Evolutionary conservation across 371 early-diverging fungal species (phyloP).

Genomic region (Choanephora cucurbitarum): DNA sequence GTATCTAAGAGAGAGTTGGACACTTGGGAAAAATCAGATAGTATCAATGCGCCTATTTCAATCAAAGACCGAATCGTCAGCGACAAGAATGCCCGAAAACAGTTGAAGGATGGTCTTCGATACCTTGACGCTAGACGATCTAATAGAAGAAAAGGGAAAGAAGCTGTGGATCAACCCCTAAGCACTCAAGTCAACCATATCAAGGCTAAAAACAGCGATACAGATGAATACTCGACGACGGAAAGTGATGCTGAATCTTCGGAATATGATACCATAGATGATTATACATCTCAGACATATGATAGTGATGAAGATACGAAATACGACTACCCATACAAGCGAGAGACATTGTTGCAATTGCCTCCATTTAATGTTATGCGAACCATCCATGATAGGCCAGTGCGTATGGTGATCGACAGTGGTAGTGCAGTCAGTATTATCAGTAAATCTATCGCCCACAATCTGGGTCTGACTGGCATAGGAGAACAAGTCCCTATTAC

Average conservation of each 20-base stretch:
- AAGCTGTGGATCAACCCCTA: no score
- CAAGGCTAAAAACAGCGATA: background rate
- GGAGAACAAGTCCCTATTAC: conserved; percentile 9
- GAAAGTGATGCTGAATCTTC: background rate
- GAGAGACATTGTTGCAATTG: background rate
- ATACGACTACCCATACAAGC: conserved; percentile 2
- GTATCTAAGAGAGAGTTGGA: background rate
- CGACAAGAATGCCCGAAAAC: conserved; percentile 3
- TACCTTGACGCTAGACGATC: conserved; percentile 2
- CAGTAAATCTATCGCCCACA: conserved; percentile 1
- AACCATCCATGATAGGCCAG: conserved; percentile 3
- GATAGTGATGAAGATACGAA: conserved; percentile 8
- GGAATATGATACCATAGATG: background rate
- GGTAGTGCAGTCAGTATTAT: conserved; percentile 16
- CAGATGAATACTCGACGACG: background rate
- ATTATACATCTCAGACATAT: background rate
- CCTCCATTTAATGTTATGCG: conserved; percentile 5
- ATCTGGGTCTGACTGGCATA: conserved; percentile 3
- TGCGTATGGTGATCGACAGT: conserved; percentile 13
- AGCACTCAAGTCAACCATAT: background rate
- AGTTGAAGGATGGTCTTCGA: conserved; percentile 4
- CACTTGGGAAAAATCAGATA: conserved; percentile 2
- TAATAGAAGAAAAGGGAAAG: background rate
- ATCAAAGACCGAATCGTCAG: conserved; percentile 1
- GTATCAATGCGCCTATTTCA: background rate